Percentiles rank a stretch among this genome's conserved stretches.
These are phyloP conservation scores for Eudorina sp. DNA, from an alignment of 139 green algal species.

Conservation along the genomic window DNA sequence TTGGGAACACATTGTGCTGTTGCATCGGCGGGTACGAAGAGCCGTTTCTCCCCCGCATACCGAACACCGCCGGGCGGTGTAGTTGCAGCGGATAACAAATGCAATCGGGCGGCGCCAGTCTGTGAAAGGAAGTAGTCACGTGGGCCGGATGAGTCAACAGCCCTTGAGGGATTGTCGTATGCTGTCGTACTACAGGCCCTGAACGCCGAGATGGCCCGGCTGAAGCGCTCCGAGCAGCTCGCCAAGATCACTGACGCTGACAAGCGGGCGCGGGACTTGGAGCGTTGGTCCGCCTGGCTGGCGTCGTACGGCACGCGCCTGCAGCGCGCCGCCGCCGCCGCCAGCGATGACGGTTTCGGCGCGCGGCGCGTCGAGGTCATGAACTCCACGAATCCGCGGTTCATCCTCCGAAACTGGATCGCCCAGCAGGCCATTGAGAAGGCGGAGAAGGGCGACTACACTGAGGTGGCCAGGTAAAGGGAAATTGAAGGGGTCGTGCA, in stretches of 20 bases:
- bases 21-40: too few relatives aligned
- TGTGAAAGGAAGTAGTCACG: too few relatives aligned
- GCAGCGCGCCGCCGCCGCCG: conserved; percentile 39
- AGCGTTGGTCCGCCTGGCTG: conserved; percentile 63
- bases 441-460: conserved; percentile 67
- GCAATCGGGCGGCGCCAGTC: too few relatives aligned
- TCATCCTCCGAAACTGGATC: conserved; percentile 76
- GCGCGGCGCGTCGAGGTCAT: conserved; percentile 52
- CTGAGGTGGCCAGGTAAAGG: conserved; percentile 44
- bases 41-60: too few relatives aligned
- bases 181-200: conserved; percentile 18
- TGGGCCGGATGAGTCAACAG: too few relatives aligned
- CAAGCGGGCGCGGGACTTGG: conserved; percentile 57
- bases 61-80: too few relatives aligned
- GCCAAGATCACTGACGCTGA: not conserved
- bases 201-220: conserved; percentile 48
- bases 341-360: not conserved
- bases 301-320: conserved; percentile 58
- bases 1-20: too few relatives aligned
- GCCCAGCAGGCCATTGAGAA: conserved; percentile 67
- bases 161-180: too few relatives aligned
- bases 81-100: too few relatives aligned
- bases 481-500: too few relatives aligned
- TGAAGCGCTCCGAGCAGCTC: conserved; percentile 27
- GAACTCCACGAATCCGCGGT: conserved; percentile 70